Base-by-base conservation (phyloP, 2,329 filamentous ascomycete species). In the Septoria linicola region DNA sequence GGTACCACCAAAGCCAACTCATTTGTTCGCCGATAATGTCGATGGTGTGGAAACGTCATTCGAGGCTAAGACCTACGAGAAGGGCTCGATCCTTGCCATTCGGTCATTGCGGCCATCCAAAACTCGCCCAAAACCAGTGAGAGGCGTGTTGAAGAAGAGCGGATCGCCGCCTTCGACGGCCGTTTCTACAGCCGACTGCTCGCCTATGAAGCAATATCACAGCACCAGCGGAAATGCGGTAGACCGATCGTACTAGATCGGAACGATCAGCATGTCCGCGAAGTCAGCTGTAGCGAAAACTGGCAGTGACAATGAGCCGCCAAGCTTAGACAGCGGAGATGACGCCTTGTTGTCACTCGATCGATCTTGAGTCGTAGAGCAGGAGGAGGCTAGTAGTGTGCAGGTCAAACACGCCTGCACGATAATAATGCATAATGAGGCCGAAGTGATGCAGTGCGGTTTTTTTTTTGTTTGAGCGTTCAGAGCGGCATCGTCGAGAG, bases 101-200 rank as follows among this genome's bases (percentile, higher is more conserved):
- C 39, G 20, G 34, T 47, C 32, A 17, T 37, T 58, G 30, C 41
- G 45, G 17, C 55, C 49, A 19, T 58, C 55, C 10, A 41, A 20
- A 30, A 53, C 44, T 17, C 40, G 52, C 10, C 49, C 55, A 21
- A 41, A 41, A n/a, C 58, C 58, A 20, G 21, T 36, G 21, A 59
- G 54, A 21, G 53, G 56, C 13, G 57, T 60, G 6, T 27, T 60
- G 41, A 60, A 60, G 44, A 51, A 57, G 27, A 47, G 34, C n/a
- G 44, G 35, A 1, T 47, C 44, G 16, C 44, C 44, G 23, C 44
- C 44, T 10, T 47, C 44, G 7, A 47, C 44, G 3, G 44, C 32
- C 13, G 23, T 37, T 16, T 47, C 44, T 17, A 47, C 44, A 5
- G 35, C 44, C 11, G 44, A 47, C 11, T 47, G 44, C 25, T 47